Percentiles rank a stretch among this genome's conserved stretches.
phyloP scores from a whole-genome alignment of 129 eudicot genomes.

The Pseudognaphalium luteoalbum region DNA sequence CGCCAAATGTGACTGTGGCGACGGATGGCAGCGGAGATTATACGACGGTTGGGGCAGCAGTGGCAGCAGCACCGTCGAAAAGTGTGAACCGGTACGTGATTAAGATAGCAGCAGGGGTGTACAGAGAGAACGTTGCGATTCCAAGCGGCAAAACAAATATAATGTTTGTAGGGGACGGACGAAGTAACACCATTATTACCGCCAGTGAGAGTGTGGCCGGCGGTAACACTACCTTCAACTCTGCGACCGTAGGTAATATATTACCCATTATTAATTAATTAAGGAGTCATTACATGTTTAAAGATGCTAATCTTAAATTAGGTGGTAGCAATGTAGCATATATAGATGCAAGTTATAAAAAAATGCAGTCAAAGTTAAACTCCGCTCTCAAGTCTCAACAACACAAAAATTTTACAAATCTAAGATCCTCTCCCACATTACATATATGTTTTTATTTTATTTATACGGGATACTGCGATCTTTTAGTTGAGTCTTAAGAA shows the following conservation, averaged over 20 bases:
- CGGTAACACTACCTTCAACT: constrained; percentile 42
- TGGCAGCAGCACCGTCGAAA: constrained; percentile 49
- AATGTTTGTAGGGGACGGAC: constrained; percentile 60
- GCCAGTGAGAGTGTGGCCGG: constrained; percentile 40
- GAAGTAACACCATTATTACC: constrained; percentile 49
- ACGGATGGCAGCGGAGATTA: constrained; percentile 52
- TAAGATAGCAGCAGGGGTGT: constrained; percentile 46
- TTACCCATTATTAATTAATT: neutral
- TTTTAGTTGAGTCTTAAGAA: neutral
- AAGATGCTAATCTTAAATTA: too few species aligned
- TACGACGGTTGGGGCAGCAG: constrained; percentile 46
- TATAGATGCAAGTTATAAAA: too few species aligned
- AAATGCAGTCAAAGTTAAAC: too few species aligned
- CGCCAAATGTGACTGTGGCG: constrained; percentile 44
- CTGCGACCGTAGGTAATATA: constrained; percentile 57
- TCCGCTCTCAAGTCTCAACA: too few species aligned
- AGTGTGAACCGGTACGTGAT: constrained; percentile 43
- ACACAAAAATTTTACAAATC: too few species aligned
- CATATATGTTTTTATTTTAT: neutral
- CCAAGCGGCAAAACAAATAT: constrained; percentile 45
- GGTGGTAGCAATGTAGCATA: too few species aligned
- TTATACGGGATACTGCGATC: neutral
- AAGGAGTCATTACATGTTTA: neutral
- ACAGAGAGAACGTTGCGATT: constrained; percentile 45
- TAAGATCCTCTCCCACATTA: neutral